phyloP scores from a whole-genome alignment of 2,329 filamentous ascomycete species.

The Pezicula radicicola region DNA sequence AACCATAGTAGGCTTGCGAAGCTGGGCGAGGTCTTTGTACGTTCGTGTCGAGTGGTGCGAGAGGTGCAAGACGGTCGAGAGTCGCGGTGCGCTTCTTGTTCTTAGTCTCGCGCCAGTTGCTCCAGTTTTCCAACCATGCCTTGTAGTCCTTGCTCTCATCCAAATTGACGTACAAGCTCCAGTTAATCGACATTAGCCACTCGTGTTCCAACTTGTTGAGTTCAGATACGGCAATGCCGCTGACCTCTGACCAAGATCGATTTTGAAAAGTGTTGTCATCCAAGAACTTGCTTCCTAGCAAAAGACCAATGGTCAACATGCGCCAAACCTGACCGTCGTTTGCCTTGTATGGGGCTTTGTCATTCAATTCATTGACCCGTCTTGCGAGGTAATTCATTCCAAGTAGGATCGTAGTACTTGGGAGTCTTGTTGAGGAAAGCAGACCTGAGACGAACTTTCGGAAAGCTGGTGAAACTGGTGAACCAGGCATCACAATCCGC shows the following conservation, averaged over 20 bases:
- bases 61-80: conserved; percentile 37
- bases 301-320: conserved; percentile 64
- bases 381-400: conserved; percentile 67
- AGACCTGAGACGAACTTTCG: conserved; percentile 74
- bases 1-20: conserved; percentile 39
- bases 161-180: conserved; percentile 67
- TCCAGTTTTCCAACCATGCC: conserved; percentile 65
- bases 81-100: conserved; percentile 32
- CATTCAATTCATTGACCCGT: conserved; percentile 57
- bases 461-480: conserved; percentile 59
- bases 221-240: conserved; percentile 65
- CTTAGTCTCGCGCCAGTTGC: conserved; percentile 51
- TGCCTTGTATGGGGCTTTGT: conserved; percentile 32
- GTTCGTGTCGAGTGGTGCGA: conserved; percentile 56
- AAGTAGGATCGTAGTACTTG: conserved; percentile 68
- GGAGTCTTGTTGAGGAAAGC: conserved; percentile 67
- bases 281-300: conserved; percentile 73
- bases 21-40: conserved; percentile 42
- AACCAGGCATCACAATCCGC: conserved; percentile 61
- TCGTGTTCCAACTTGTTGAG: conserved; percentile 66
- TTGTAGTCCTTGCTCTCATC: conserved; percentile 59
- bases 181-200: conserved; percentile 66
- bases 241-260: conserved; percentile 74
- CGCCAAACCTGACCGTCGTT: conserved; percentile 61
- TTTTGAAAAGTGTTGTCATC: conserved; percentile 81